Conservation (phyloP, 371 early-diverging fungal genomes). For the Dinochytrium kinnereticum region DNA sequence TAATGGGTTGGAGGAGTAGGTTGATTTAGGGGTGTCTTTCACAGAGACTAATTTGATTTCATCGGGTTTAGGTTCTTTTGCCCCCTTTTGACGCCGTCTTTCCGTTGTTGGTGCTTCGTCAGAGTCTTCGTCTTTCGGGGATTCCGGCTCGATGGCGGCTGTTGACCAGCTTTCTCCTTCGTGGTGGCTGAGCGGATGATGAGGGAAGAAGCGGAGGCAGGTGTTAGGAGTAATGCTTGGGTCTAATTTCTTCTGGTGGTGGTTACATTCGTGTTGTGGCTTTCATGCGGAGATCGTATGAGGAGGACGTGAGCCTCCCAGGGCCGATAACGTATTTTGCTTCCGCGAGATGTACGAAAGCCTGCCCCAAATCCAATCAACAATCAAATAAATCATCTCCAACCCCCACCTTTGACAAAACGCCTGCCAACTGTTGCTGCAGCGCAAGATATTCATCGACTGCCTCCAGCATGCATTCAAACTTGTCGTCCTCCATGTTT, state of each 20-base stretch:
- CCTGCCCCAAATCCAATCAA: conserved; percentile 14
- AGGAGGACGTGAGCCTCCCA: background rate
- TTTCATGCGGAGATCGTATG: conserved; percentile 28
- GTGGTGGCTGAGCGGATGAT: background rate
- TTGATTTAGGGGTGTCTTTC: background rate
- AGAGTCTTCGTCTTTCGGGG: background rate
- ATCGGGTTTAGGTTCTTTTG: background rate
- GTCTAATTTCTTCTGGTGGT: background rate
- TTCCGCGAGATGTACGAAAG: conserved; percentile 27
- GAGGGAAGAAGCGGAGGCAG: too few species aligned
- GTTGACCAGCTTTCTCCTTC: background rate
- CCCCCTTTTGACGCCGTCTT: background rate
- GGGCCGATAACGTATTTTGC: conserved; percentile 32
- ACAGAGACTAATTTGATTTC: conserved; percentile 5
- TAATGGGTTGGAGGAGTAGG: background rate
- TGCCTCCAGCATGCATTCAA: background rate
- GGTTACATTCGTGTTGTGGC: background rate
- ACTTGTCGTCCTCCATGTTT: background rate
- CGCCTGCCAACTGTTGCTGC: background rate
- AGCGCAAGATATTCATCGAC: background rate
- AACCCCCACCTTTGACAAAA: background rate
- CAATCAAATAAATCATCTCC: background rate
- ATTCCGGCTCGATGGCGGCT: background rate
- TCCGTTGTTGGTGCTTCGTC: background rate
- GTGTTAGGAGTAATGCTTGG: too few species aligned